phyloP scores from a whole-genome alignment of 2,329 filamentous ascomycete species.

The Alternaria dauci region DNA sequence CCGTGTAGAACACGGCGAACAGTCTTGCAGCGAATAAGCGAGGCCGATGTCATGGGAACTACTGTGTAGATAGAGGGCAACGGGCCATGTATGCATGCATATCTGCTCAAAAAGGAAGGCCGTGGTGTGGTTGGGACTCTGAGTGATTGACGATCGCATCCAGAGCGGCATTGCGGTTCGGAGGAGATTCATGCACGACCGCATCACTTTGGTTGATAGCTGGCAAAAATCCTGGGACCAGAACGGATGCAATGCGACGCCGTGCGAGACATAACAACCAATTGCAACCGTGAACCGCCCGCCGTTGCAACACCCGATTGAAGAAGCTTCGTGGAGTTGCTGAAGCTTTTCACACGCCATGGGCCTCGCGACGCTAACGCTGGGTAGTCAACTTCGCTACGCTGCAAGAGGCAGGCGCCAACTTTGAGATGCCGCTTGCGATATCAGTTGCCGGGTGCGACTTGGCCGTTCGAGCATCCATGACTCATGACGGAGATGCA shows the following conservation, averaged over 20 bases:
- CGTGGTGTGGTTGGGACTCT: conserved; percentile 3
- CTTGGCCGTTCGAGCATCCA: neutral
- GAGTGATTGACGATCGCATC: conserved; percentile 8
- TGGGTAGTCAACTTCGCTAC: neutral
- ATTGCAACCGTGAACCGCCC: neutral
- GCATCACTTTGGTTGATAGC: neutral
- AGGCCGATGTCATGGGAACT: conserved; percentile 14
- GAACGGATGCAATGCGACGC: neutral
- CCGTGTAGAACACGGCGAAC: conserved; percentile 23
- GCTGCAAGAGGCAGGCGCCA: conserved; percentile 10
- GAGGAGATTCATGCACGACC: neutral
- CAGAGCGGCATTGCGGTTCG: neutral
- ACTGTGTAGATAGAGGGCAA: conserved; percentile 11
- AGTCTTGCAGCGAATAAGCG: conserved; percentile 22
- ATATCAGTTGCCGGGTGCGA: conserved; percentile 1
- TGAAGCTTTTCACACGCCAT: conserved; percentile 8
- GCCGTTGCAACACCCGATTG: neutral
- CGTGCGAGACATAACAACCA: neutral
- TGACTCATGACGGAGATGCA: neutral
- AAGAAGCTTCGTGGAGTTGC: conserved; percentile 6
- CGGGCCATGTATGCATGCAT: conserved; percentile 16
- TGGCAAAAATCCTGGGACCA: neutral
- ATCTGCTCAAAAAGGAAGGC: conserved; percentile 1
- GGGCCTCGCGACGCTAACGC: neutral
- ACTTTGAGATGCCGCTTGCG: neutral